These are phyloP conservation scores for Pseudocohnilembus persalinus DNA, from an alignment of 169 alveolate genomes.

Conservation along the genomic window DNA sequence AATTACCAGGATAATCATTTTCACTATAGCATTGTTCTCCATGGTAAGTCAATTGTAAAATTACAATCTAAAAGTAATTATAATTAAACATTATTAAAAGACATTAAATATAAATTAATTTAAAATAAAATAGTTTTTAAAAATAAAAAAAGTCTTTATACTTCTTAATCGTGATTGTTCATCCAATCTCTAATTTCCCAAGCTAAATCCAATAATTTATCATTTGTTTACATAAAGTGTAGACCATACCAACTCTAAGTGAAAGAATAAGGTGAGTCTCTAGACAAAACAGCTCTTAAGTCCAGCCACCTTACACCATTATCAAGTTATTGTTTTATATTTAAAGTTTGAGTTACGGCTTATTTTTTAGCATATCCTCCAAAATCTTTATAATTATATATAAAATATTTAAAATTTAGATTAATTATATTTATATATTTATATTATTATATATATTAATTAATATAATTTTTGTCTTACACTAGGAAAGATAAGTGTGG, in stretches of 20 bases:
- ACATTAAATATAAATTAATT: not conserved
- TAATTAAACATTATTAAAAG: too few species aligned
- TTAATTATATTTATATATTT: too few species aligned
- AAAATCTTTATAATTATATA: too few species aligned
- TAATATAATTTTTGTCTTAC: too few species aligned
- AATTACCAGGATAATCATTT: not conserved
- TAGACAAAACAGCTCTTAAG: not conserved
- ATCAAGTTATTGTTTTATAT: not conserved
- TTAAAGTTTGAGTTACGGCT: not conserved
- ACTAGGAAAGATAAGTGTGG: not conserved
- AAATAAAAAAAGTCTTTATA: not conserved
- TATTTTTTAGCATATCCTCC: not conserved
- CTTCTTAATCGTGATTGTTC: not conserved
- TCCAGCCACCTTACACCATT: not conserved
- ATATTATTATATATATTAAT: too few species aligned
- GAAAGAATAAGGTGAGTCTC: not conserved
- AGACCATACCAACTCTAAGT: not conserved
- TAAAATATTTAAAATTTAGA: too few species aligned
- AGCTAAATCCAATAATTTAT: not conserved
- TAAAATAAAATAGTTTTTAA: too few species aligned
- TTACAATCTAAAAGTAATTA: not conserved
- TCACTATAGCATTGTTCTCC: not conserved
- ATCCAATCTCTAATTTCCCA: not conserved
- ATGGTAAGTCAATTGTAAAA: not conserved
- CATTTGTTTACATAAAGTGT: not conserved